These are phyloP conservation scores for Xylaria curta DNA, from an alignment of 495 filamentous ascomycete genomes.

Conservation along the genomic window DNA sequence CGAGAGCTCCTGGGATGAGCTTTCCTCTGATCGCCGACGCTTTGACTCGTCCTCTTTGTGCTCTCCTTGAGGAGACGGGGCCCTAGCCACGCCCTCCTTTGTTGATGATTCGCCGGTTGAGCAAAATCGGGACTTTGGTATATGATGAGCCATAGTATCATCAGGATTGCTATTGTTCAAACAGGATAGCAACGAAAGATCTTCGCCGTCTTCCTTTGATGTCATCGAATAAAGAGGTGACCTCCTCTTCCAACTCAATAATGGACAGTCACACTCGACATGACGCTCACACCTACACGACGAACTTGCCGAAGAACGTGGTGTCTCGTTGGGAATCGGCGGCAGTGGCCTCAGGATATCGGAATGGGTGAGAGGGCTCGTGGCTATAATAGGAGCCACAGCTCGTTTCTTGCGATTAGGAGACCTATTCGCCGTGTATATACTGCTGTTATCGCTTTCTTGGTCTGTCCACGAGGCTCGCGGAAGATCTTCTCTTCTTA, in stretches of 20 bases:
- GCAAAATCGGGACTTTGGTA: constrained; percentile 26
- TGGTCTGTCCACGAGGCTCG: constrained; percentile 30
- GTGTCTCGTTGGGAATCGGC: constrained; percentile 49
- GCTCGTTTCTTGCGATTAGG: constrained; percentile 38
- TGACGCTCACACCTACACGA: constrained; percentile 53
- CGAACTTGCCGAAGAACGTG: constrained; percentile 55
- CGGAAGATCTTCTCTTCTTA: constrained; percentile 39
- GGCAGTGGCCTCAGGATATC: constrained; percentile 46
- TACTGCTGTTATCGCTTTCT: constrained; percentile 38
- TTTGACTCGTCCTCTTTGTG: constrained; percentile 36
- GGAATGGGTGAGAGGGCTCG: constrained; percentile 50
- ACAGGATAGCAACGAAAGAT: constrained; percentile 35
- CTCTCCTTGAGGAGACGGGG: constrained; percentile 23
- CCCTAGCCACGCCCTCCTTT: background rate
- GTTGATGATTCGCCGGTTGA: background rate
- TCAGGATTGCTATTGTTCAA: constrained; percentile 33
- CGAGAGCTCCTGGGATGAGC: constrained; percentile 31
- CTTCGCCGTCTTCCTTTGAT: constrained; percentile 37
- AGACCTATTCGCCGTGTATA: constrained; percentile 33
- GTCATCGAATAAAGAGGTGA: constrained; percentile 39
- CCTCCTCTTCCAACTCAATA: constrained; percentile 32
- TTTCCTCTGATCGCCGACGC: constrained; percentile 26
- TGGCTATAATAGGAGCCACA: constrained; percentile 45
- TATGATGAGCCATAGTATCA: constrained; percentile 20
- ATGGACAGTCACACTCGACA: constrained; percentile 30